Conservation (phyloP, 2,329 filamentous ascomycete genomes). For the Ceratocystis smalleyi region DNA sequence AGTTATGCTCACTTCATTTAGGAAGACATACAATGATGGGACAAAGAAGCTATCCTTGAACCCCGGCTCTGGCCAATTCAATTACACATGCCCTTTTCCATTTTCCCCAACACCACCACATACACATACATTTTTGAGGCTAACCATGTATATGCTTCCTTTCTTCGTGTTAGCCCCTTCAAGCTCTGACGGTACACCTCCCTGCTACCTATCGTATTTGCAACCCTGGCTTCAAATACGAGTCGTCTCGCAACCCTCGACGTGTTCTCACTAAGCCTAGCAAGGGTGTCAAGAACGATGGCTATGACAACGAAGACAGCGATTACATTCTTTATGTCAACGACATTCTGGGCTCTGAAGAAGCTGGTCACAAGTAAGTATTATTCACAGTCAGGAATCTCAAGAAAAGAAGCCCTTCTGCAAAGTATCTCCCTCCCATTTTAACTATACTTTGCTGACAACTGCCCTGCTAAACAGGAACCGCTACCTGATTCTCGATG, state of each 20-base stretch:
- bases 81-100: too few relatives aligned
- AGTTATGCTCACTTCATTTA: too few relatives aligned
- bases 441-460: not conserved
- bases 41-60: not conserved
- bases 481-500: constrained; percentile 90
- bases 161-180: constrained; percentile 54
- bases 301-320: constrained; percentile 96
- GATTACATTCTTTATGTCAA: constrained; percentile 99
- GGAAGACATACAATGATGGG: too few relatives aligned
- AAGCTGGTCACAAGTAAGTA: constrained; percentile 85
- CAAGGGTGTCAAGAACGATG: constrained; percentile 96
- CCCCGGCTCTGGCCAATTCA: not conserved
- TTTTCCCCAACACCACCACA: too few relatives aligned
- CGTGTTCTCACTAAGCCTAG: constrained; percentile 94
- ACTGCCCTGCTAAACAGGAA: constrained; percentile 40
- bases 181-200: constrained; percentile 85
- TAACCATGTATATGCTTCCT: constrained; percentile 17
- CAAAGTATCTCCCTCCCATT: not conserved
- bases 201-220: constrained; percentile 96
- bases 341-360: constrained; percentile 92
- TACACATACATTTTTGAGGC: too few relatives aligned
- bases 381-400: not conserved
- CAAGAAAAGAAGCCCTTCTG: not conserved
- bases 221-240: constrained; percentile 96
- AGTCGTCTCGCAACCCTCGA: constrained; percentile 89